Evolutionary conservation across 306 rosid species (phyloP), one percentile per base, ranked within the genome.

Genomic region (Lathyrus tuberosus): DNA sequence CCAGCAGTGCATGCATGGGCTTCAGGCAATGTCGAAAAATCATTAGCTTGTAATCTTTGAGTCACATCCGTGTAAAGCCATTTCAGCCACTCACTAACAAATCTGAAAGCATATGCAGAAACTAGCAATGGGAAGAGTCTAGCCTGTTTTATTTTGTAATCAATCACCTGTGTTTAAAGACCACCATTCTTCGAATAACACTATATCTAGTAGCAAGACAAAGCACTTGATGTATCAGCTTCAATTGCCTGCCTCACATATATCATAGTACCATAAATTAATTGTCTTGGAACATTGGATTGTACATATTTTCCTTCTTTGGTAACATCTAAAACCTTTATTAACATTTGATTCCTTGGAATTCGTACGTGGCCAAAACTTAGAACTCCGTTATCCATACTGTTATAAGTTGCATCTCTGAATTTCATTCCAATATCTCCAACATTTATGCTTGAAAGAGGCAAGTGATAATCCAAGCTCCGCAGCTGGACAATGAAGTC

Each of bases 1-100:
- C 99, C 99, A 1, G 99, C 97, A 52, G 99, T 91, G 81, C 99
- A 94, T 35, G 99, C 97, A 84, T 94, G 99, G 68, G 95, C 97
- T 86, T 94, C 99, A 5, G 99, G 89, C 78, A 94, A 84, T 48
- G 97, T 91, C 8, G 97, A 83, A 78, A 88, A 94, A 46, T 94
- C 96, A 49, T 68, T 87, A 73, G 86, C 91, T 73, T 81, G 85
- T 86, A 94, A 81, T 81, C 89, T 87, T 83, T 83, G 82, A 8
- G 92, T 84, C 64, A 94, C 99, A 62, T 94, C 99, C 67, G 75
- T 86, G 48, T 91, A 94, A 44, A 94, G 91, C 99, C 95, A 94
- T 33, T 83, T 78, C 78, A 94, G 73, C 99, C 99, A 94, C 72
- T 91, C 89, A 46, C 99, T 96, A 76, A 80, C 94, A 83, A 94